Evolutionary conservation across 768 basidiomycete genomes (phyloP).

Genomic region (Pleurotus cornucopiae): DNA sequence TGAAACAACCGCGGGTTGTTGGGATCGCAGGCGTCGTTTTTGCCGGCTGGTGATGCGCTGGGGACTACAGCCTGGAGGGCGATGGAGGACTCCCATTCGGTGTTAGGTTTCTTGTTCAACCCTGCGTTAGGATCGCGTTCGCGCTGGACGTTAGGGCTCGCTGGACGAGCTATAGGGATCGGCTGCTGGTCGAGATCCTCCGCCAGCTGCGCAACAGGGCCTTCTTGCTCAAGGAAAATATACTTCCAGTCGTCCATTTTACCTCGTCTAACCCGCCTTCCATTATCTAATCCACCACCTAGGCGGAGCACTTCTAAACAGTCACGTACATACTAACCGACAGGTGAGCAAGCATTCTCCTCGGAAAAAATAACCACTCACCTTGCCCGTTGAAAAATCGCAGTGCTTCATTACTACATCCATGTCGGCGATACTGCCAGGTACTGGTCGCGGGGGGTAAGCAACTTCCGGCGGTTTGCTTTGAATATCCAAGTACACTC

Average conservation of each 20-base stretch:
- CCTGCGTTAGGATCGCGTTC: conserved; percentile 48
- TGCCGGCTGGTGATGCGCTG: conserved; percentile 36
- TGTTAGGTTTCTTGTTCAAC: conserved; percentile 52
- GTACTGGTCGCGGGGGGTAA: conserved; percentile 80
- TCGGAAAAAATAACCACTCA: conserved; percentile 19
- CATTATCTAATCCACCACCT: conserved; percentile 81
- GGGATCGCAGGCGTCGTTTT: conserved; percentile 55
- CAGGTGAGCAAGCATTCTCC: conserved; percentile 7
- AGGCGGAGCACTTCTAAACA: conserved; percentile 87
- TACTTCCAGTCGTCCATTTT: conserved; percentile 76
- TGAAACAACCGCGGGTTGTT: conserved; percentile 85
- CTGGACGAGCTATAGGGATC: conserved; percentile 17
- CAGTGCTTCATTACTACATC: conserved; percentile 85
- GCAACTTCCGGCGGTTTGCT: conserved; percentile 56
- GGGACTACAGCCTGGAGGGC: conserved; percentile 42
- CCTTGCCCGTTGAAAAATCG: conserved; percentile 74
- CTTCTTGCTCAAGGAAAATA: conserved; percentile 61
- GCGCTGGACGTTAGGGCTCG: conserved; percentile 16
- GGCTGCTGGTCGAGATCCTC: conserved; percentile 15
- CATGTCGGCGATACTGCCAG: conserved; percentile 82
- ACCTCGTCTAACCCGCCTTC: conserved; percentile 65
- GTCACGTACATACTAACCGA: conserved; percentile 82
- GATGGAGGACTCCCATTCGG: conserved; percentile 54
- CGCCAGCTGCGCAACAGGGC: conserved; percentile 24
- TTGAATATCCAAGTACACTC: conserved; percentile 70